Conservation (phyloP, 148 eudicot species). For the Fagopyrum homotropicum region DNA sequence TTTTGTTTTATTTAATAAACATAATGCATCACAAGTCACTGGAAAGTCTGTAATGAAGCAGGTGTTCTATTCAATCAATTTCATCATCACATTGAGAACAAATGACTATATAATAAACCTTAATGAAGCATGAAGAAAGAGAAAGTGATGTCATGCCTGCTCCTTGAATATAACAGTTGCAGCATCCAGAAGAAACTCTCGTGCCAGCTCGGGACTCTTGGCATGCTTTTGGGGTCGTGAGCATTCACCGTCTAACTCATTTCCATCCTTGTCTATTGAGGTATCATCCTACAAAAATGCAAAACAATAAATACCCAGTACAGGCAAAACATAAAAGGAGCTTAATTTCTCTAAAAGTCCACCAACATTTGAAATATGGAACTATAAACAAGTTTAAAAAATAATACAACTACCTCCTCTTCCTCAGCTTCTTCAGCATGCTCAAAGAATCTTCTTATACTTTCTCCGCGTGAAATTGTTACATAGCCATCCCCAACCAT, state of each 20-base stretch:
- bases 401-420: constrained; percentile 68
- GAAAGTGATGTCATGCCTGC: constrained; percentile 53
- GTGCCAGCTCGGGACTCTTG: constrained; percentile 98
- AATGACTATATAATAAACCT: neutral
- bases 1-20: neutral
- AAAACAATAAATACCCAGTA: constrained; percentile 2
- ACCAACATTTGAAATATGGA: neutral
- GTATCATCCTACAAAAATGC: constrained; percentile 70
- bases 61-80: constrained; percentile 2
- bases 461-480: constrained; percentile 69
- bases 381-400: constrained; percentile 10
- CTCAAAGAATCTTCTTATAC: constrained; percentile 85
- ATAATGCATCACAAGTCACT: neutral
- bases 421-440: constrained; percentile 99
- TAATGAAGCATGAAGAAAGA: neutral
- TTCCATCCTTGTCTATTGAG: constrained; percentile 91
- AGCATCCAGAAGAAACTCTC: constrained; percentile 95
- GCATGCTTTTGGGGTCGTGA: constrained; percentile 99
- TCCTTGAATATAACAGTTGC: constrained; percentile 98
- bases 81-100: neutral
- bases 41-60: neutral
- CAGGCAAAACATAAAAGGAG: neutral
- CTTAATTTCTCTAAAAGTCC: neutral
- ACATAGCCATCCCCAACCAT: constrained; percentile 95
- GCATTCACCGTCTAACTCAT: constrained; percentile 93